phyloP scores from a whole-genome alignment of 306 rosid species.

The Ammopiptanthus mongolicus region DNA sequence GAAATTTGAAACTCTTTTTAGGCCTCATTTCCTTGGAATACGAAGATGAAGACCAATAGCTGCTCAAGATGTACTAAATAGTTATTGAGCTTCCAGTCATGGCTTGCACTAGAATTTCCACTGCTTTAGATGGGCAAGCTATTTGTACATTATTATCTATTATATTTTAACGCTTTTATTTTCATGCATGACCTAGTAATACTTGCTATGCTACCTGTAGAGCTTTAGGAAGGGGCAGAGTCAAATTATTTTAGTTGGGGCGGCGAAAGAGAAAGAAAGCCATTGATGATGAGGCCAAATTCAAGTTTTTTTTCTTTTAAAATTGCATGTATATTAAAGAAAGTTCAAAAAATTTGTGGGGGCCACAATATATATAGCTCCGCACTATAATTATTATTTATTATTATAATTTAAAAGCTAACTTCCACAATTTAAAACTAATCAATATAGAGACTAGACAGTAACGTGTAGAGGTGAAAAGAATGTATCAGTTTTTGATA shows the following conservation, averaged over 20 bases:
- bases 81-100: not conserved
- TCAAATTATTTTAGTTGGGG: not conserved
- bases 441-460: not conserved
- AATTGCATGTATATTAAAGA: too few species aligned
- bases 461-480: not conserved
- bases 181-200: not conserved
- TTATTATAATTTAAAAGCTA: not conserved
- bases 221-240: too few species aligned
- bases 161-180: not conserved
- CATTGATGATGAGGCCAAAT: not conserved
- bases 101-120: too few species aligned
- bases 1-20: too few species aligned
- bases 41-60: too few species aligned
- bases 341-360: too few species aligned
- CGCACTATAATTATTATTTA: not conserved
- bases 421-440: not conserved
- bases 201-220: not conserved
- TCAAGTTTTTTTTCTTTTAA: too few species aligned
- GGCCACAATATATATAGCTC: too few species aligned
- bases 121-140: not conserved
- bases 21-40: too few species aligned
- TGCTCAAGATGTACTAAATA: not conserved
- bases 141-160: too few species aligned
- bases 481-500: constrained; percentile 3
- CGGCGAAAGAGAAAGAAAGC: not conserved